Percentiles rank a stretch among this genome's conserved stretches.
Evolutionary conservation across 148 eudicot species (phyloP).

Genomic region (Diospyros kaki): DNA sequence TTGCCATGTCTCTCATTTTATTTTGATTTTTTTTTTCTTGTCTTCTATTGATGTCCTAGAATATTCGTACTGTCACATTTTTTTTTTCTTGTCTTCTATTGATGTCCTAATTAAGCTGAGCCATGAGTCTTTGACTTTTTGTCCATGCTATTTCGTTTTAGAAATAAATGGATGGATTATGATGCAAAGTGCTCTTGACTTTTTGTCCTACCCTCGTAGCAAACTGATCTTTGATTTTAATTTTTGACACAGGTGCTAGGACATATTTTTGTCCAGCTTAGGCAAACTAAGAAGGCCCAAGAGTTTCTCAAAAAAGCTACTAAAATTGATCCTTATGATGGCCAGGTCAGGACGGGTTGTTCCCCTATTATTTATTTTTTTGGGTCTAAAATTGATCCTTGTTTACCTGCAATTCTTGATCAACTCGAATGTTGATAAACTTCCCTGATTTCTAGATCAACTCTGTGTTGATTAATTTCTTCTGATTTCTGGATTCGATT

Average conservation of each 20-base stretch:
- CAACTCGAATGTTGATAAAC: no score
- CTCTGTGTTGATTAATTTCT: no score
- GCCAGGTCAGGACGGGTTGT: constrained; percentile 46
- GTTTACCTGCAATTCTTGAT: no score
- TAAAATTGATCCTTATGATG: constrained; percentile 87
- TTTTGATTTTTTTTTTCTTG: no score
- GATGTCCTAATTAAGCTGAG: not conserved
- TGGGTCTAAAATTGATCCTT: no score
- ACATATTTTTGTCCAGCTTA: constrained; percentile 69
- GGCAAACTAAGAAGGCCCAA: constrained; percentile 74
- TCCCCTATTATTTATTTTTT: no score
- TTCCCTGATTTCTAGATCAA: no score
- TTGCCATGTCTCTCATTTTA: not conserved
- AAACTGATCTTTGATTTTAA: no score
- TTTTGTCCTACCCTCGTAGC: no score
- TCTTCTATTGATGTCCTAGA: not conserved
- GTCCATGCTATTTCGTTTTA: not conserved
- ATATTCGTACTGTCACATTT: not conserved
- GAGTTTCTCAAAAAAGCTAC: constrained; percentile 81
- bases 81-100: not conserved
- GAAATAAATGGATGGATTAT: no score
- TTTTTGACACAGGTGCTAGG: constrained; percentile 59
- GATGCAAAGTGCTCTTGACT: no score
- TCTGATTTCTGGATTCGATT: no score
- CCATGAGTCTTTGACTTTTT: not conserved